Percentiles rank a stretch among this genome's conserved stretches.
Conservation (phyloP, 371 early-diverging fungal species). For the Circinella umbellata region DNA sequence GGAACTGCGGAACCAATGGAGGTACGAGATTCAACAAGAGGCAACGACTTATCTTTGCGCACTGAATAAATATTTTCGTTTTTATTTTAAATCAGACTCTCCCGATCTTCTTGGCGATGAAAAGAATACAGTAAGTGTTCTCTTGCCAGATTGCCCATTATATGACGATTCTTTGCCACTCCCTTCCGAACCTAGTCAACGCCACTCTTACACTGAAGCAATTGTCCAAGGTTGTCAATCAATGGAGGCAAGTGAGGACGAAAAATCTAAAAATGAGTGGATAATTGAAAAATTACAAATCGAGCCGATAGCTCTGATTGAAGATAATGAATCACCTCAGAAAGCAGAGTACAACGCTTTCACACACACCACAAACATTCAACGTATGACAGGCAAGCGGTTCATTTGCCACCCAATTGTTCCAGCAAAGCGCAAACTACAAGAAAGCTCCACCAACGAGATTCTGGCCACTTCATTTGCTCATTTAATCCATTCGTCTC, state of each 20-base stretch:
- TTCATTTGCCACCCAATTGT: constrained; percentile 11
- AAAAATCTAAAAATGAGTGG: constrained; percentile 10
- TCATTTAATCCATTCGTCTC: constrained; percentile 10
- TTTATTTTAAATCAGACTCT: not conserved
- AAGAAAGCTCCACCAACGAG: not conserved
- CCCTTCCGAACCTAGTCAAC: constrained; percentile 2
- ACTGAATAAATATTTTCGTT: not conserved
- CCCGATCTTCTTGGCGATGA: not conserved
- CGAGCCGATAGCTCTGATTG: constrained; percentile 13
- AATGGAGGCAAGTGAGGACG: constrained; percentile 12
- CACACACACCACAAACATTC: constrained; percentile 4
- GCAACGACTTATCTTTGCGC: not conserved
- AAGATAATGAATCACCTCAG: constrained; percentile 10
- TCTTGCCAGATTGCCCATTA: constrained; percentile 7
- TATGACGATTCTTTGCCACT: constrained; percentile 12
- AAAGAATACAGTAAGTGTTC: not conserved
- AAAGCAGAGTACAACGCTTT: constrained; percentile 11
- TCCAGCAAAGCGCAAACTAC: constrained; percentile 1
- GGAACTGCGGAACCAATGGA: not conserved
- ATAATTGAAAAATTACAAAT: constrained; percentile 5
- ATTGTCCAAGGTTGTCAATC: constrained; percentile 9
- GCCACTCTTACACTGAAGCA: constrained; percentile 10
- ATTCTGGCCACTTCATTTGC: not conserved
- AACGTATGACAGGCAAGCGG: constrained; percentile 10
- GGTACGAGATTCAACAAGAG: not conserved